phyloP scores from a whole-genome alignment of 2,329 filamentous ascomycete species.

The Scopulariopsis brevicaulis region DNA sequence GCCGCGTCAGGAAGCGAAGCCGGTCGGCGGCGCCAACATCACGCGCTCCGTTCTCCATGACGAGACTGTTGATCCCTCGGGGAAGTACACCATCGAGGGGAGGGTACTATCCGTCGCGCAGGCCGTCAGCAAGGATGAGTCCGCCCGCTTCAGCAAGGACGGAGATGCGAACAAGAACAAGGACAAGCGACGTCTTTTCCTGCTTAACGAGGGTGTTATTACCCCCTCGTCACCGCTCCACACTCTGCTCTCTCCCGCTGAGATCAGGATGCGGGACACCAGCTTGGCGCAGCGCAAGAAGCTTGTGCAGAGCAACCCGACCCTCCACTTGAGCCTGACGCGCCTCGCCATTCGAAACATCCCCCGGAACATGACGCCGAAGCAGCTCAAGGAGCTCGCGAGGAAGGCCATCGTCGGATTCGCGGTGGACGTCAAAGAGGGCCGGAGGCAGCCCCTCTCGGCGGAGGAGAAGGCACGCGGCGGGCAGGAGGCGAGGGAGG shows the following conservation, averaged over 20 bases:
- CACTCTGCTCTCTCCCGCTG: conserved; percentile 61
- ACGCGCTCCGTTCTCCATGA: conserved; percentile 83
- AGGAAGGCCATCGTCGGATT: conserved; percentile 91
- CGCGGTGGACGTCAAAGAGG: conserved; percentile 75
- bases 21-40: conserved; percentile 24
- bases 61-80: conserved; percentile 68
- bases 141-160: conserved; percentile 56
- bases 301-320: conserved; percentile 83
- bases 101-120: conserved; percentile 75
- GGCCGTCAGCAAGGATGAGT: conserved; percentile 77
- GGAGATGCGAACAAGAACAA: conserved; percentile 60
- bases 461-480: conserved; percentile 79
- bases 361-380: conserved; percentile 70
- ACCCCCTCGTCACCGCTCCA: conserved; percentile 67
- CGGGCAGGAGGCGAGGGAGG: conserved; percentile 67
- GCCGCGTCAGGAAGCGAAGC: conserved; percentile 41
- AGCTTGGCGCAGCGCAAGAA: conserved; percentile 81
- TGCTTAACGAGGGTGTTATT: conserved; percentile 80
- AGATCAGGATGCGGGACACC: conserved; percentile 79
- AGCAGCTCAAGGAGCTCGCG: conserved; percentile 83
- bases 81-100: conserved; percentile 82
- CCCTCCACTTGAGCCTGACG: conserved; percentile 77
- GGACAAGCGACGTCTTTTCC: conserved; percentile 83
- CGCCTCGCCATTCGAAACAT: conserved; percentile 88
- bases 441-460: conserved; percentile 66